Evolutionary conservation across 768 basidiomycete genomes (phyloP), one percentile per base, ranked within the genome.

Genomic region (Gyrodon lividus): DNA sequence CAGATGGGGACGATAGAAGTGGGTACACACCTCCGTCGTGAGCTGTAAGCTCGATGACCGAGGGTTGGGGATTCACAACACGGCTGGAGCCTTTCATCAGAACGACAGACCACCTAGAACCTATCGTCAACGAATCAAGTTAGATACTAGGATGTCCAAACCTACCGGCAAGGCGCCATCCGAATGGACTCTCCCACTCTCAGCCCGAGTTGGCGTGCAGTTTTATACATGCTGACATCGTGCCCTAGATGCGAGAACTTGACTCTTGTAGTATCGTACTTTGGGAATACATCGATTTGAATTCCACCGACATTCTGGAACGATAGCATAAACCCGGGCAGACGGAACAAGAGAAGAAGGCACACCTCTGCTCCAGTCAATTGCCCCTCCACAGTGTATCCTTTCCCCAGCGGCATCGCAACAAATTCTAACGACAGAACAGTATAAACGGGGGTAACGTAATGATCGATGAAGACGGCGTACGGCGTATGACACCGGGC

Each of bases 341-440:
- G 6, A 8, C 28, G 6, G 5, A 16, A 19, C 16, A 22, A 44
- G 6, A 6, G 28, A 17, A 44, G 28, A 31, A 14, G 42, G 23
- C 28, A 6, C 5, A 44, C 43, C 43, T 44, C 43, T 17, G 16
- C 9, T n/a, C 43, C 43, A 19, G 43, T 44, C 26, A 44, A 8
- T 50, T 64, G 66, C 16, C 58, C 56, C 48, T 66, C 64, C 10
- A 64, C 56, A 16, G 63, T 61, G 38, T 57, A 52, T 6, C 61
- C 57, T 8, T 56, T n/a, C 4, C 60, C 66, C 28, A 62, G 57
- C 14, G 61, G 57, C 39, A 65, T 59, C 5, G 66, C 63, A 6
- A 68, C 63, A 19, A 44, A 44, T 20, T 44, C 43, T 44, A 31
- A 17, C n/a, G 30, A 6, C 13, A 43, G 7, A 26, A 17, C 5